Conservation (phyloP, 2,329 filamentous ascomycete genomes). For the Colletotrichum sansevieriae region DNA sequence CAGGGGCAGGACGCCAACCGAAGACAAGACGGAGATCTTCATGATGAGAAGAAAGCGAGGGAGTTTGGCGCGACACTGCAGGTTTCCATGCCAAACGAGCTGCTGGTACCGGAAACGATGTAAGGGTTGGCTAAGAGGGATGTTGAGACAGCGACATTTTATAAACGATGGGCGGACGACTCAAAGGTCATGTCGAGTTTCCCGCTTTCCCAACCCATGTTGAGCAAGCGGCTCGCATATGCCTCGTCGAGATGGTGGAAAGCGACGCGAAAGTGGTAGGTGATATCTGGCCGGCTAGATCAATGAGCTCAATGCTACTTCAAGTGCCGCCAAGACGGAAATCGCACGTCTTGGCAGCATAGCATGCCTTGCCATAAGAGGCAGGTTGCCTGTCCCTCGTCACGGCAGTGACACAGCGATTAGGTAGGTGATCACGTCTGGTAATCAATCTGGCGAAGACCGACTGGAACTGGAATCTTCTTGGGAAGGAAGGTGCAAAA, state of each 20-base stretch:
- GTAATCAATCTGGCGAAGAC: rapidly evolving
- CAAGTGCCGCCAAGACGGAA: constrained; percentile 27
- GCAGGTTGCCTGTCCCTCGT: constrained; percentile 14
- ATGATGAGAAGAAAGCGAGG: constrained; percentile 1
- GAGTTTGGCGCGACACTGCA: background rate
- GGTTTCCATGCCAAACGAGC: rapidly evolving
- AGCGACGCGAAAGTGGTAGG: constrained; percentile 13
- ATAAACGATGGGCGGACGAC: background rate
- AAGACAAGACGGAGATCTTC: constrained; percentile 28
- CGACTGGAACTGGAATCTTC: background rate
- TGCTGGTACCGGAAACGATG: background rate
- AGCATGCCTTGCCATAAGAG: constrained; percentile 12
- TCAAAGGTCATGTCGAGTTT: background rate
- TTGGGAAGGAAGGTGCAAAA: too few species aligned
- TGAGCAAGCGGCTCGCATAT: background rate
- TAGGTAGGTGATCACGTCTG: background rate
- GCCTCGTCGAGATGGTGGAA: background rate
- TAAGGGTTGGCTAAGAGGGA: background rate
- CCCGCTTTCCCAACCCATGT: background rate
- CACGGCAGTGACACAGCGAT: background rate
- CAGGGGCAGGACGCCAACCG: constrained; percentile 10
- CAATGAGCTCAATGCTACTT: background rate
- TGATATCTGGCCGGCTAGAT: constrained; percentile 19
- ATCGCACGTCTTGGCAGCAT: constrained; percentile 21
- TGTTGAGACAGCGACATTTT: background rate